These are phyloP conservation scores for Aspergillus eucalypticola DNA, from an alignment of 2,329 filamentous ascomycete genomes.

Conservation along the genomic window DNA sequence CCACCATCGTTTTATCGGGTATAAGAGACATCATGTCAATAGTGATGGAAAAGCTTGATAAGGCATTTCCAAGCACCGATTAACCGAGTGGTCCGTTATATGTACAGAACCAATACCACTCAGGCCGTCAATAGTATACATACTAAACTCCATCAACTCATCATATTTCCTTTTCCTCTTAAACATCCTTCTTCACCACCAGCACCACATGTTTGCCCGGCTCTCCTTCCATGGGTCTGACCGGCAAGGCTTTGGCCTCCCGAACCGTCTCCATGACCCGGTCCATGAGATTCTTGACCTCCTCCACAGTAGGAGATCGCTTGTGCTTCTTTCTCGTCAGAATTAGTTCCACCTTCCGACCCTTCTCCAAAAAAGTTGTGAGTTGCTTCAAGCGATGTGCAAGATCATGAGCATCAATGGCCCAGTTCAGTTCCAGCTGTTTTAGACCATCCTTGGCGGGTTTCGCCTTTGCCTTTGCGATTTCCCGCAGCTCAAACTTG, in stretches of 20 bases:
- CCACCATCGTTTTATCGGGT: neutral
- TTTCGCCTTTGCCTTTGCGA: constrained; percentile 42
- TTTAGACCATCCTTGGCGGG: constrained; percentile 56
- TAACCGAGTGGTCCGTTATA: neutral
- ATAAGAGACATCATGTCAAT: neutral
- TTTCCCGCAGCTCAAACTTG: constrained; percentile 54
- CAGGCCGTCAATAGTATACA: constrained; percentile 17
- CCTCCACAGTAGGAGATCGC: constrained; percentile 59
- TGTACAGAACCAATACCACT: neutral
- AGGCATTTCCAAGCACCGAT: neutral
- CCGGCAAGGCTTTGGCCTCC: constrained; percentile 44
- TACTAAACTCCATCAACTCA: neutral
- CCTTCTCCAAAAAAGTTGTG: constrained; percentile 69
- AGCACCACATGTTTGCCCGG: constrained; percentile 41
- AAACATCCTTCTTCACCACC: constrained; percentile 33
- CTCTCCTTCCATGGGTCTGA: constrained; percentile 45
- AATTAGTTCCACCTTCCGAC: constrained; percentile 71
- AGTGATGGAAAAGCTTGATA: neutral
- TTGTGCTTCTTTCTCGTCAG: constrained; percentile 68
- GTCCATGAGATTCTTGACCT: constrained; percentile 61
- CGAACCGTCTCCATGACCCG: constrained; percentile 50
- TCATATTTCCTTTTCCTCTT: neutral
- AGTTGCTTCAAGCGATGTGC: constrained; percentile 69
- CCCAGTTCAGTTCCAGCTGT: constrained; percentile 88
- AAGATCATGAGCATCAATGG: constrained; percentile 74